A percentile compares a stretch with the other conserved stretches of the same genome.
phyloP scores from a whole-genome alignment of 371 early-diverging fungal genomes.

The Vairimorpha ceranae region DNA sequence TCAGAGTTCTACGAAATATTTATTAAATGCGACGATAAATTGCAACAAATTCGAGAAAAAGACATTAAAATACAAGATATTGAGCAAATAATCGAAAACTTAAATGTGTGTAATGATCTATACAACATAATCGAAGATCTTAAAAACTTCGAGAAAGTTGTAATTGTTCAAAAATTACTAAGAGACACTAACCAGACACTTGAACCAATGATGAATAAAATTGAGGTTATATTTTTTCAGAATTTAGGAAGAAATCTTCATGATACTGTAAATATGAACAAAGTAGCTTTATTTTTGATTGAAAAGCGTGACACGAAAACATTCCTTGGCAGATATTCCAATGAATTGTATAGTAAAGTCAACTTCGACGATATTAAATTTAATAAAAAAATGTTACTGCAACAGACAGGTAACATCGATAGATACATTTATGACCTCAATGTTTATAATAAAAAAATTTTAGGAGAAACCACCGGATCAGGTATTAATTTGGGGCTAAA shows the following conservation, averaged over 20 bases:
- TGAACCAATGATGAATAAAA: neutral
- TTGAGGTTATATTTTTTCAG: constrained; percentile 31
- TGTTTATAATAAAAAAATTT: constrained; percentile 21
- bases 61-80: constrained; percentile 3
- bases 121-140: constrained; percentile 6
- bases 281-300: constrained; percentile 31
- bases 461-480: constrained; percentile 30
- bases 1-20: constrained; percentile 37
- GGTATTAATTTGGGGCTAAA: constrained; percentile 39
- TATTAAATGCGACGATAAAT: constrained; percentile 1
- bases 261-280: constrained; percentile 9
- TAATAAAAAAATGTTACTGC: constrained; percentile 4
- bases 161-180: constrained; percentile 21
- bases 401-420: constrained; percentile 18
- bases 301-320: constrained; percentile 13
- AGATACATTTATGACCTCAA: constrained; percentile 10
- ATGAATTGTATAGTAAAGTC: constrained; percentile 9
- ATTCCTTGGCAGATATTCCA: constrained; percentile 29
- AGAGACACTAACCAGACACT: neutral
- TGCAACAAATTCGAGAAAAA: constrained; percentile 6
- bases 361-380: constrained; percentile 24
- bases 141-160: constrained; percentile 25
- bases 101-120: neutral
- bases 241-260: constrained; percentile 10
- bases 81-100: neutral